Conservation (phyloP, 257 asterid species). For the Linaria vulgaris region DNA sequence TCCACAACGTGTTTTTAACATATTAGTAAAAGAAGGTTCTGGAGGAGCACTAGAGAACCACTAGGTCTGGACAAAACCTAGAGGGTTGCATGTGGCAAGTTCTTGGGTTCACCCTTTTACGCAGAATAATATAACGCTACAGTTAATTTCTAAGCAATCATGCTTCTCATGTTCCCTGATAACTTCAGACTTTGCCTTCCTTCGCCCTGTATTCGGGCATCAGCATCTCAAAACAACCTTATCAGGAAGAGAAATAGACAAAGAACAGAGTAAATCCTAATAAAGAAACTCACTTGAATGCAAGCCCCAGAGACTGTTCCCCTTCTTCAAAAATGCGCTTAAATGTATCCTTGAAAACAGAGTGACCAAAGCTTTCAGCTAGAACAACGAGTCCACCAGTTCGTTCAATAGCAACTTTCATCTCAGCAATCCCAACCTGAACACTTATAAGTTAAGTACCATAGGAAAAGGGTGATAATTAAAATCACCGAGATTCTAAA, state of each 20-base stretch:
- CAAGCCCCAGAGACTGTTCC: conserved; percentile 90
- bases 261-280: neutral
- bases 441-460: conserved; percentile 26
- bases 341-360: conserved; percentile 95
- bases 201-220: neutral
- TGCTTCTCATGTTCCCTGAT: neutral
- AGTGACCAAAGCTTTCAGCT: conserved; percentile 98
- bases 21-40: no score
- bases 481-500: conserved; percentile 14
- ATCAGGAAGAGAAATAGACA: neutral
- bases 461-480: conserved; percentile 10
- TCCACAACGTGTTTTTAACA: no score
- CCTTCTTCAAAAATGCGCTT: conserved; percentile 79
- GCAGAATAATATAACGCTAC: no score
- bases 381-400: conserved; percentile 94
- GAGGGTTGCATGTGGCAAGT: no score
- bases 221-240: neutral
- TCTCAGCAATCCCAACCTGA: conserved; percentile 99
- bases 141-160: neutral
- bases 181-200: no score
- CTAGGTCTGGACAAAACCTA: no score
- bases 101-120: no score
- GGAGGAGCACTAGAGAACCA: no score
- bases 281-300: conserved; percentile 74
- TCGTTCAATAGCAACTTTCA: conserved; percentile 95